Base-by-base conservation (phyloP, 2,329 filamentous ascomycete species). In the Epichloe sp. region DNA sequence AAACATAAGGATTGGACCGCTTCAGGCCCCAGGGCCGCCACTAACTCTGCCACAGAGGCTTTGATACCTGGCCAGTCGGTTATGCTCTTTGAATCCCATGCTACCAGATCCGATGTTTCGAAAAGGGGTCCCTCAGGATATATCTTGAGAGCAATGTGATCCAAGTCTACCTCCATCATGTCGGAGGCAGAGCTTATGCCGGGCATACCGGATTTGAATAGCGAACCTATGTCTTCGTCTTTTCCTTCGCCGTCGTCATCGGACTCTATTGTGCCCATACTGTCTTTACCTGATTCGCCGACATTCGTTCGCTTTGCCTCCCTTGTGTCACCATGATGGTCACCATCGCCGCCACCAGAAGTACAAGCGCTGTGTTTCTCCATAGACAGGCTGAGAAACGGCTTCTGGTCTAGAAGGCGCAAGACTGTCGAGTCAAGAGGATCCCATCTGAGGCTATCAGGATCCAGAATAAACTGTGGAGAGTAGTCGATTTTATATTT, bases 401-500 rank as follows among this genome's bases (percentile, higher is more conserved):
- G 67, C 49, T 78, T 74, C 50, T 69, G 65, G 55, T 83, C 78
- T 36, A 77, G 69, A 8, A 76, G 58, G 2, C 59, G 64, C 45
- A 82, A 62, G 2, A 79, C 61, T 3, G 71, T 67, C 37, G 72
- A 67, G 56, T 82, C 75, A 19, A 88, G 63, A 0, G 70, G 68
- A 55, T 82, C 71, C 84, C 85, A 88, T 8, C 67, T 62, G 55
- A 83, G 71, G 0, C 74, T 76, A 54, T 82, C 78, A 0, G 85
- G 83, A 56, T 90, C 84, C 11, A 91, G 73, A 11, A 93, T 75
- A 59, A 83, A 79, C 61, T 88, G 85, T 1, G 86, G 86, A 11
- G 75, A 72, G 63, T 86, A 93, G 61, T 89, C 83, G 52, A 82
- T 84, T 70, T 93, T 93, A 71, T 93, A 93, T 58, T 76, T 75